These are phyloP conservation scores for Cystobasidiaceae sp. DNA, from an alignment of 1,284 basidiomycete species.

Conservation along the genomic window DNA sequence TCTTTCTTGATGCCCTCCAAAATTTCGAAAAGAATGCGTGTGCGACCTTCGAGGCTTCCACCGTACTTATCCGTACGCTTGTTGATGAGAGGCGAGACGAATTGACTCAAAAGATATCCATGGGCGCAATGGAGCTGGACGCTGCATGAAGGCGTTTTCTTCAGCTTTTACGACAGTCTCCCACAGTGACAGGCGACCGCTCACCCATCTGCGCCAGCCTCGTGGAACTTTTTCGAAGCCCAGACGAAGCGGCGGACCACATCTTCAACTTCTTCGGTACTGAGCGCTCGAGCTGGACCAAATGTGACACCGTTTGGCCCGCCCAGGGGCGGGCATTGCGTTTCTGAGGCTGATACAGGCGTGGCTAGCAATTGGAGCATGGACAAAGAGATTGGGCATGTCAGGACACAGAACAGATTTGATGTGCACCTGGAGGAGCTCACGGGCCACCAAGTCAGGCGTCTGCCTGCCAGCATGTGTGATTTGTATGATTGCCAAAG, in stretches of 20 bases:
- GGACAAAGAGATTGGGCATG: no score
- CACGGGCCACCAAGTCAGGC: no score
- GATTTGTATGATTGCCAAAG: constrained; percentile 49
- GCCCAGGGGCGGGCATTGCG: constrained; percentile 39
- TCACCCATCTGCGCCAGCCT: constrained; percentile 47
- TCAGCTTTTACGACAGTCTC: constrained; percentile 15
- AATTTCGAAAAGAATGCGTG: constrained; percentile 47
- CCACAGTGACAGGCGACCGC: constrained; percentile 48
- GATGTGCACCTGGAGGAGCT: no score
- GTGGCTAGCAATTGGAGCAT: no score
- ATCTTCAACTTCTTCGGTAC: constrained; percentile 33
- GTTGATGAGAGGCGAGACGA: constrained; percentile 62
- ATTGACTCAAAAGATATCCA: constrained; percentile 46
- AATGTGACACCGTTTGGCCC: constrained; percentile 45
- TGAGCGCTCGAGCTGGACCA: constrained; percentile 14
- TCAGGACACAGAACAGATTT: no score
- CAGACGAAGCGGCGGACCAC: constrained; percentile 48
- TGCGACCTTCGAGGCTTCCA: constrained; percentile 48
- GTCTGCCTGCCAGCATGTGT: constrained; percentile 52
- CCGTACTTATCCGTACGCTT: constrained; percentile 49
- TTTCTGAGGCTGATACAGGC: constrained; percentile 45
- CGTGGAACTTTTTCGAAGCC: constrained; percentile 46
- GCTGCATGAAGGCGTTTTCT: constrained; percentile 41
- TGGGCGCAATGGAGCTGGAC: constrained; percentile 39
- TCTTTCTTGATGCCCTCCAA: constrained; percentile 46